Evolutionary conservation across 2,329 filamentous ascomycete genomes (phyloP).

Genomic region (Septoria linicola): DNA sequence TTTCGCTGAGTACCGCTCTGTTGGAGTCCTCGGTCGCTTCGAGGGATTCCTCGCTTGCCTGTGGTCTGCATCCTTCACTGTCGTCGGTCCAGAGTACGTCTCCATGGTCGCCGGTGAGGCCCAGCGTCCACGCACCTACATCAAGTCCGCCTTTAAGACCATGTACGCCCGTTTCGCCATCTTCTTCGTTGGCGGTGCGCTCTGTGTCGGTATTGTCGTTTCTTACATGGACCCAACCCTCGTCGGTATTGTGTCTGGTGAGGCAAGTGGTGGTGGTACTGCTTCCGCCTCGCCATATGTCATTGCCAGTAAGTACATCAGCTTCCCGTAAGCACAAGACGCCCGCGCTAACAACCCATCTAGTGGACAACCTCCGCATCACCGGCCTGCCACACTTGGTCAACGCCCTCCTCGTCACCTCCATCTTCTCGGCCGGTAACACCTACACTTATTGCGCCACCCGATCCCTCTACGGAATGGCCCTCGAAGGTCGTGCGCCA

Average conservation of each 20-base stretch:
- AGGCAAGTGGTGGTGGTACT: conserved; percentile 28
- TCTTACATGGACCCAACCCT: conserved; percentile 38
- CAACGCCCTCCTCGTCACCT: conserved; percentile 45
- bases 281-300: conserved; percentile 39
- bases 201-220: conserved; percentile 48
- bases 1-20: conserved; percentile 34
- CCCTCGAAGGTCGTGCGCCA: conserved; percentile 54
- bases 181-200: conserved; percentile 51
- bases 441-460: conserved; percentile 55
- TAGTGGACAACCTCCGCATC: conserved; percentile 43
- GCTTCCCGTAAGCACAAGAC: neutral
- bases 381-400: conserved; percentile 42
- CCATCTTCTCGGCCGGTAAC: conserved; percentile 56
- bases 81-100: conserved; percentile 50
- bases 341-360: conserved; percentile 17
- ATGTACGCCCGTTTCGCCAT: conserved; percentile 50
- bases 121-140: conserved; percentile 46
- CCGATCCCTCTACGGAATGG: conserved; percentile 52
- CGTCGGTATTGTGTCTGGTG: conserved; percentile 28
- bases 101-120: conserved; percentile 51
- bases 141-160: conserved; percentile 52
- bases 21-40: conserved; percentile 37
- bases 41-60: conserved; percentile 40
- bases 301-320: conserved; percentile 40
- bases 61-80: conserved; percentile 40